Conservation (phyloP, 2,329 filamentous ascomycete species). For the Sphaerostilbella broomeana region DNA sequence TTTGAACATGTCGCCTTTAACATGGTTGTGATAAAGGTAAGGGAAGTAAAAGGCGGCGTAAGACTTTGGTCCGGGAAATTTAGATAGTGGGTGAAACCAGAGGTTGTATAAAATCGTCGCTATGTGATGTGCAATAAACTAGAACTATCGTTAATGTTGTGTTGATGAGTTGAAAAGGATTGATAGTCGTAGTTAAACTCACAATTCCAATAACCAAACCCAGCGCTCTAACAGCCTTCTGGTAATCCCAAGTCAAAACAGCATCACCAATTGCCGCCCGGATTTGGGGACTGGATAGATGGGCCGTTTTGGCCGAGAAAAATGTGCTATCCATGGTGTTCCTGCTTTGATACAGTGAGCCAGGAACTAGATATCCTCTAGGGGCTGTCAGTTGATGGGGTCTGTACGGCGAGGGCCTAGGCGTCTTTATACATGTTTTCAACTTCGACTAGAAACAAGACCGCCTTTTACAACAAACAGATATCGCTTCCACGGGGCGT, state of each 20-base stretch:
- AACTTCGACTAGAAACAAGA: too few relatives aligned
- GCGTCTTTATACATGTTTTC: too few relatives aligned
- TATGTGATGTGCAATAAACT: conserved; percentile 6
- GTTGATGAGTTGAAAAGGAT: neutral
- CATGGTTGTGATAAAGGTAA: conserved; percentile 15
- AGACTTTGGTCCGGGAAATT: conserved; percentile 23
- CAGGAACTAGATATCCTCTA: too few relatives aligned
- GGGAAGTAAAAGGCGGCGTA: conserved; percentile 18
- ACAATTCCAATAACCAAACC: neutral
- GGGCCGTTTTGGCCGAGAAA: neutral
- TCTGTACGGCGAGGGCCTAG: too few relatives aligned
- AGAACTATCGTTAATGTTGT: neutral
- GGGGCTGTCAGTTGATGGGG: too few relatives aligned
- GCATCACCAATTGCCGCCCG: neutral
- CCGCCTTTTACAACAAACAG: too few relatives aligned
- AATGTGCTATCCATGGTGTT: conserved; percentile 1
- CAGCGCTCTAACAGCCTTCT: neutral
- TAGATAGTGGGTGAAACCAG: conserved; percentile 26
- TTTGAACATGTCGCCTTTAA: conserved; percentile 19
- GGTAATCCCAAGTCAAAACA: neutral
- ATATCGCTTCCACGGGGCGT: too few relatives aligned
- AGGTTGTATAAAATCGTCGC: conserved; percentile 18
- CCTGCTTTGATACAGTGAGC: neutral
- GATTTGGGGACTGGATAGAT: neutral
- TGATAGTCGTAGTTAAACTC: neutral